Conservation (phyloP, 108 stramenopile species). For the Cyclotella baltica region DNA sequence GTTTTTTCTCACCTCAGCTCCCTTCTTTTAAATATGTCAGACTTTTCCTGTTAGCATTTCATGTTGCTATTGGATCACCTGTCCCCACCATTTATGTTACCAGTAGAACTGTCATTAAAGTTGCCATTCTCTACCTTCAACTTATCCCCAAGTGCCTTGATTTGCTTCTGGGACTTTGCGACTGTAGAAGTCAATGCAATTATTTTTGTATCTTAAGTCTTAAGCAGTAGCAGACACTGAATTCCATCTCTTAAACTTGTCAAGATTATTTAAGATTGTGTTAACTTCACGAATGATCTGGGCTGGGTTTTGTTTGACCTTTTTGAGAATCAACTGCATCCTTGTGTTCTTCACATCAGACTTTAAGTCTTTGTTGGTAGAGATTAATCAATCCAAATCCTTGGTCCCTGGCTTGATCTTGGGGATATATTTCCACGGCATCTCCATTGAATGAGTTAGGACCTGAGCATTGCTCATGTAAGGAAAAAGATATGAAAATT, state of each 20-base stretch:
- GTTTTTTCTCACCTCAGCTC: background rate
- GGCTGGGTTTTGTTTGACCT: background rate
- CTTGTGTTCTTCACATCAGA: too few relatives aligned
- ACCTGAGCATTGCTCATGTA: background rate
- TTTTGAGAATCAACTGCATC: background rate
- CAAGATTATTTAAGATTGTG: background rate
- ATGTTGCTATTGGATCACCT: background rate
- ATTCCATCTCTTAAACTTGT: background rate
- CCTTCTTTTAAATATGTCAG: background rate
- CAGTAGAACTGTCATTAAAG: too few relatives aligned
- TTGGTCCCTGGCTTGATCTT: background rate
- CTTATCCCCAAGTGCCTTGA: background rate
- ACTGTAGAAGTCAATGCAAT: conserved; percentile 6
- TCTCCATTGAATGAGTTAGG: background rate
- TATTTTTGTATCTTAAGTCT: conserved; percentile 11
- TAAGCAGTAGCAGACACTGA: background rate
- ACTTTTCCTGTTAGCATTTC: background rate
- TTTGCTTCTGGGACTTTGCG: background rate
- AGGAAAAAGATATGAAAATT: too few relatives aligned
- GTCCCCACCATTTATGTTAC: background rate
- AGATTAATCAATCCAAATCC: background rate
- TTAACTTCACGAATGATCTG: background rate
- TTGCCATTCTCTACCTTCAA: too few relatives aligned
- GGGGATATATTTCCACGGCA: background rate
- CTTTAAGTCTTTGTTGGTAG: conserved; percentile 10